Percentiles rank a stretch among this genome's conserved stretches.
These are phyloP conservation scores for Fraxinus dipetala DNA, from an alignment of 305 asterid genomes.

Conservation along the genomic window DNA sequence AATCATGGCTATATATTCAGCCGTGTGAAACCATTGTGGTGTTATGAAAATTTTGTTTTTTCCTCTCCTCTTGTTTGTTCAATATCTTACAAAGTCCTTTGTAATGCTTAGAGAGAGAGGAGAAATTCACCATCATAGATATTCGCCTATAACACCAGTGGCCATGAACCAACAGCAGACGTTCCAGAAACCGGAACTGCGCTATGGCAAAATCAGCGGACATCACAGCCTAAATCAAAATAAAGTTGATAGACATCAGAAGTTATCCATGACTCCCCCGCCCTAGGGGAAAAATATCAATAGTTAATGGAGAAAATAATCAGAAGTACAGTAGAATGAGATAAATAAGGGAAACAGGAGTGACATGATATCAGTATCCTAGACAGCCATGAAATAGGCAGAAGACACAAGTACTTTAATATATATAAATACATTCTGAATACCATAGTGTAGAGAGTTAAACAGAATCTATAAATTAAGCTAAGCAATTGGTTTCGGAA, in stretches of 20 bases:
- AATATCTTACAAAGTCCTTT: neutral
- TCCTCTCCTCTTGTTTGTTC: no score
- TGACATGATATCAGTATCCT: neutral
- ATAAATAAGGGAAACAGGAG: neutral
- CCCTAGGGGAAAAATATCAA: neutral
- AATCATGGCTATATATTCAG: no score
- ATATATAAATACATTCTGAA: neutral
- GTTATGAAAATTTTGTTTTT: no score
- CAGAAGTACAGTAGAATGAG: neutral
- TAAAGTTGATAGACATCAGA: conserved; percentile 18
- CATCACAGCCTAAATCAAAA: conserved; percentile 34
- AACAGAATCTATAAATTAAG: neutral
- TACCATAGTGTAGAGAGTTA: neutral
- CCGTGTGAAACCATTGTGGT: no score
- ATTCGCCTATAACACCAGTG: conserved; percentile 37
- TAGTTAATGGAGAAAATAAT: neutral
- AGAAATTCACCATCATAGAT: conserved; percentile 18
- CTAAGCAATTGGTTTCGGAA: neutral
- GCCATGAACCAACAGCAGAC: conserved; percentile 44
- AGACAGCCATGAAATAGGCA: neutral
- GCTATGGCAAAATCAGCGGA: conserved; percentile 43
- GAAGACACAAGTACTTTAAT: neutral
- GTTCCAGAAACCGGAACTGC: conserved; percentile 42
- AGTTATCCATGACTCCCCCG: neutral
- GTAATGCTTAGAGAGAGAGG: neutral